These are phyloP conservation scores for Bigelowiella natans DNA, from an alignment of 78 protist species.

Conservation along the genomic window DNA sequence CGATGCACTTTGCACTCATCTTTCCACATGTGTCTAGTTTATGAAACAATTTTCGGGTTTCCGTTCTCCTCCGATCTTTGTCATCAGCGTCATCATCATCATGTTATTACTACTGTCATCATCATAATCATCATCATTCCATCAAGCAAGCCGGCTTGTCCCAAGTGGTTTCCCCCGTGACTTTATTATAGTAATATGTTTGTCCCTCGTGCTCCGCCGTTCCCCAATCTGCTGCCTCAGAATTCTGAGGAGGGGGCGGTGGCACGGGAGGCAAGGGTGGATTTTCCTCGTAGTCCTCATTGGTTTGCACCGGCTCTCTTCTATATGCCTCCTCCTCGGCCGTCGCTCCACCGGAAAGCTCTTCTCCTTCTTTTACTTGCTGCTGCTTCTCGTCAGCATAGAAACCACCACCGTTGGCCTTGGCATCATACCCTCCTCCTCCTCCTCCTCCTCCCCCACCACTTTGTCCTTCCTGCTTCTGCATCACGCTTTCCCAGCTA, in stretches of 20 bases:
- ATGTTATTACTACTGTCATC: not conserved
- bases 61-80: too few species aligned
- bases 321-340: too few species aligned
- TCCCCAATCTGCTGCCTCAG: not conserved
- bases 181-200: not conserved
- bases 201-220: not conserved
- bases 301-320: too few species aligned
- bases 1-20: too few species aligned
- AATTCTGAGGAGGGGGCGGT: not conserved
- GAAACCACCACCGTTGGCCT: too few species aligned
- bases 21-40: too few species aligned
- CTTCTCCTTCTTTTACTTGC: not conserved
- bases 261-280: not conserved
- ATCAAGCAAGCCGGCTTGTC: conserved; percentile 17
- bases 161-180: conserved; percentile 11
- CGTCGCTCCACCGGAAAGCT: not conserved
- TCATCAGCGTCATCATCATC: too few species aligned
- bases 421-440: too few species aligned
- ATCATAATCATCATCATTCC: not conserved
- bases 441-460: not conserved
- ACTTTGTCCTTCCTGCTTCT: not conserved
- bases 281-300: not conserved
- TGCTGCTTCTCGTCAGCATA: not conserved
- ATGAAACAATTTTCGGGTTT: too few species aligned
- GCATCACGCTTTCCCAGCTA: not conserved